Base-by-base conservation (phyloP, 2,329 filamentous ascomycete genomes). In the Huntiella decipiens region DNA sequence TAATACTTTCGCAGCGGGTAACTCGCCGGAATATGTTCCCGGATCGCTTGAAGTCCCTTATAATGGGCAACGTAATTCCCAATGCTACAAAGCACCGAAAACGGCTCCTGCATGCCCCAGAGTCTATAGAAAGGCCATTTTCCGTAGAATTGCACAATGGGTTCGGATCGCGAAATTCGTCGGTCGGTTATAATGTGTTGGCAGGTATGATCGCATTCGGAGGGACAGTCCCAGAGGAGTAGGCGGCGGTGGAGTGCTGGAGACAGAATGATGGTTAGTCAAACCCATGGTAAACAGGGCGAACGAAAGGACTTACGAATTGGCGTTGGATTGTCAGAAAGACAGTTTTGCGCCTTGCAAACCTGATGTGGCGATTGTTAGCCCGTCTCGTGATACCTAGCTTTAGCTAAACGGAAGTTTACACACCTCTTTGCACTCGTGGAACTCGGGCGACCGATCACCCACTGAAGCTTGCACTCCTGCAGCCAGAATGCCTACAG, bases 61-160 rank as follows among this genome's bases (percentile, higher is more conserved):
- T 76, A 73, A 66, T 98, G 91, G 11, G 87, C 88, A 54, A 79
- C 72, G 56, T 91, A 79, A 68, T 98, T 98, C 57, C 92, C 74
- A 44, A 94, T 69, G 53, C 83, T 93, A 70, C 95, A 98, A 57
- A 95, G 67, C 53, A 96, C 88, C 43, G 79, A 86, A 60, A 87
- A 85, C 49, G 88, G 86, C 65, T 98, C 91, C 65, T 98, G 91
- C 67, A 94, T 81, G 60, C 91, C 91, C 45, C 92, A 63, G 57
- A 95, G 72, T 53, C 91, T 82, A 61, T 79, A 70, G 65, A 98
- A 98, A 35, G 91, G 91, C 91, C 91, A 98, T 72, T 98, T 98
- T 31, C 91, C 91, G 66, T 98, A 86, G 68, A 87, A 98, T 64
- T 98, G 91, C 47, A 88, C 79, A 43, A 95, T 63, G 8, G 77